Conservation (phyloP, 345 rosid species). For the Euclidium syriacum region DNA sequence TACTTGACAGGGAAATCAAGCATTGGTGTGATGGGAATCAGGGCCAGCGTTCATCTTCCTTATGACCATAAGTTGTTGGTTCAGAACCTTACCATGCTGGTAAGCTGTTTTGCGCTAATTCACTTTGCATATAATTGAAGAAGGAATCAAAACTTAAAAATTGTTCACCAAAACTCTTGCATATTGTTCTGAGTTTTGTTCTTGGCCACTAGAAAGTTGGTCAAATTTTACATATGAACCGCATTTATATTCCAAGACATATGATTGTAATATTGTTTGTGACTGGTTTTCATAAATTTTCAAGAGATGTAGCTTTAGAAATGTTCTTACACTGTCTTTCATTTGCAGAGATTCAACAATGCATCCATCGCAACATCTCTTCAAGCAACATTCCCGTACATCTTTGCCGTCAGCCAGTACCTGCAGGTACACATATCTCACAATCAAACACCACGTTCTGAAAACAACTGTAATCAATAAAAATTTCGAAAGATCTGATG, state of each 20-base stretch:
- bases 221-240: background rate
- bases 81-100: slow-evolving; percentile 87
- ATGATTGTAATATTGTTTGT: background rate
- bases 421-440: slow-evolving; percentile 56
- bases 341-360: slow-evolving; percentile 75
- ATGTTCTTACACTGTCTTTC: background rate
- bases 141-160: background rate
- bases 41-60: slow-evolving; percentile 88
- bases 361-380: slow-evolving; percentile 68
- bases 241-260: background rate
- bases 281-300: background rate
- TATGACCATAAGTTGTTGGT: slow-evolving; percentile 70
- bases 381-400: slow-evolving; percentile 84
- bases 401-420: slow-evolving; percentile 85
- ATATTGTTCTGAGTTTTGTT: background rate
- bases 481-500: background rate
- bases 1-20: slow-evolving; percentile 51
- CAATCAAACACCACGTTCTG: background rate
- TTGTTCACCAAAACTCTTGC: background rate
- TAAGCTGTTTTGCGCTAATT: slow-evolving; percentile 20
- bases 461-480: background rate
- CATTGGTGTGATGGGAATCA: slow-evolving; percentile 68
- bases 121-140: background rate
- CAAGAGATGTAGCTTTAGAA: background rate
- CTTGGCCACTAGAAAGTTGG: background rate